These are phyloP conservation scores for Calonectria pauciramosa DNA, from an alignment of 2,329 filamentous ascomycete genomes.

Conservation along the genomic window DNA sequence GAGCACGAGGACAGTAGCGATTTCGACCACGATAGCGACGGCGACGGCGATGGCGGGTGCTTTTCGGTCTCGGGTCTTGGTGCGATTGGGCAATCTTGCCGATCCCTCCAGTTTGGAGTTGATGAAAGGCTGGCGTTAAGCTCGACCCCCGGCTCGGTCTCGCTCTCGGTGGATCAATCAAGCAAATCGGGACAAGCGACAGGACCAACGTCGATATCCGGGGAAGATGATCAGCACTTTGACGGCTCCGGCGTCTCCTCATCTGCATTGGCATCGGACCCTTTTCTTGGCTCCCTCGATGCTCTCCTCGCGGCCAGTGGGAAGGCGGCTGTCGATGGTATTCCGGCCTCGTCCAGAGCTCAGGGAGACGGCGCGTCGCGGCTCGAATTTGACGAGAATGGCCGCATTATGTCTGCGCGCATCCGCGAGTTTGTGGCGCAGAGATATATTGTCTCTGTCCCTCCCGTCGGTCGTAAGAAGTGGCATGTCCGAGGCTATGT, in stretches of 20 bases:
- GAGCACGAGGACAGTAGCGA: slow-evolving; percentile 21
- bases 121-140: background rate
- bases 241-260: slow-evolving; percentile 30
- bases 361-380: slow-evolving; percentile 23
- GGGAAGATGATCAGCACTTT: background rate
- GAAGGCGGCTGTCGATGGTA: slow-evolving; percentile 32
- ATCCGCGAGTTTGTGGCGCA: slow-evolving; percentile 56
- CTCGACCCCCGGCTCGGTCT: background rate
- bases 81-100: background rate
- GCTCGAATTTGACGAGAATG: slow-evolving; percentile 48
- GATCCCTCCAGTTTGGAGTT: background rate
- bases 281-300: slow-evolving; percentile 48
- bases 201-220: background rate
- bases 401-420: slow-evolving; percentile 53
- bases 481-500: slow-evolving; percentile 56
- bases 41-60: background rate
- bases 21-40: background rate
- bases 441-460: slow-evolving; percentile 51
- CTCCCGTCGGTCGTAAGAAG: slow-evolving; percentile 49
- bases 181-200: background rate
- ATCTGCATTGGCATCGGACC: slow-evolving; percentile 35
- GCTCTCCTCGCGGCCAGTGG: slow-evolving; percentile 47
- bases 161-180: background rate
- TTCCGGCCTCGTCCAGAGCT: background rate
- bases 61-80: background rate